Evolutionary conservation across 2,329 filamentous ascomycete species (phyloP).

Genomic region (Bipolaris oryzae): DNA sequence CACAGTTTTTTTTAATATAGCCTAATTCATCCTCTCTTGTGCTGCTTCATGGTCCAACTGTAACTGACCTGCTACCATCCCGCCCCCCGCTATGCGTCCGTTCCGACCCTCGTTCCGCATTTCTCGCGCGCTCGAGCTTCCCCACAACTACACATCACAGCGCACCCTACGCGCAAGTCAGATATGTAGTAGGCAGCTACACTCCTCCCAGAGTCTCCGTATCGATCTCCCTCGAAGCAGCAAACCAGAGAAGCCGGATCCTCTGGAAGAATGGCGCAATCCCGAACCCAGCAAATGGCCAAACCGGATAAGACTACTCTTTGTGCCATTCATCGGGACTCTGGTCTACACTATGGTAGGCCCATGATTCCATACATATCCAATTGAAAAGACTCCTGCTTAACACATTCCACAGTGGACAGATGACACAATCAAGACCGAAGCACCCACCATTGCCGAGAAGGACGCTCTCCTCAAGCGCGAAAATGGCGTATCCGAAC

Average conservation of each 20-base stretch:
- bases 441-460: slow-evolving; percentile 77
- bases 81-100: slow-evolving; percentile 33
- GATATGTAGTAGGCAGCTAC: slow-evolving; percentile 20
- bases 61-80: slow-evolving; percentile 26
- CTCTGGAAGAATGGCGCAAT: slow-evolving; percentile 44
- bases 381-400: neutral
- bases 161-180: slow-evolving; percentile 26
- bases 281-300: slow-evolving; percentile 45
- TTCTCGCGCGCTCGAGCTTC: slow-evolving; percentile 36
- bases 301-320: slow-evolving; percentile 52
- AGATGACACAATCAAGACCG: slow-evolving; percentile 54
- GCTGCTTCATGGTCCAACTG: slow-evolving; percentile 19
- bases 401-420: slow-evolving; percentile 34
- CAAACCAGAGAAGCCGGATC: slow-evolving; percentile 26
- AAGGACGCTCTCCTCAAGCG: slow-evolving; percentile 82
- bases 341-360: slow-evolving; percentile 66
- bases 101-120: slow-evolving; percentile 35
- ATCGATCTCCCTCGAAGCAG: slow-evolving; percentile 28
- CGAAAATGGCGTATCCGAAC: slow-evolving; percentile 72
- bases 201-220: slow-evolving; percentile 25
- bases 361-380: neutral
- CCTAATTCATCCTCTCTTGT: neutral
- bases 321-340: slow-evolving; percentile 59
- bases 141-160: slow-evolving; percentile 32
- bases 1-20: slow-evolving; percentile 16